phyloP scores from a whole-genome alignment of 495 filamentous ascomycete species.

The Penicillium pulvis region DNA sequence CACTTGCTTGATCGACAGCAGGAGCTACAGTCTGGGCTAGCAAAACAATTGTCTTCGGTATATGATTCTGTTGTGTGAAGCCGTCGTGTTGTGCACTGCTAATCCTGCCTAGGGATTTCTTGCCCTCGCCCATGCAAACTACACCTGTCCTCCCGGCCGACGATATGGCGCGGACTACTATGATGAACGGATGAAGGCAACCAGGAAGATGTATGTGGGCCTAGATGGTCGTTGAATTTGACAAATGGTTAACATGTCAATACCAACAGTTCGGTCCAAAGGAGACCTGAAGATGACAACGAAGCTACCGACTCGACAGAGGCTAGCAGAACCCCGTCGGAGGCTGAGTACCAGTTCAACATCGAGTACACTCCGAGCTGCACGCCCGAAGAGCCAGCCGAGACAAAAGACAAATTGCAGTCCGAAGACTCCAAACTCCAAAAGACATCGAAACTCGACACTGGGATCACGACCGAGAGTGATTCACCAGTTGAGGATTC shows the following conservation, averaged over 20 bases:
- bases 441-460: background rate
- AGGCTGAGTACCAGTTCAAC: background rate
- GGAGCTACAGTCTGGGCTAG: slow-evolving; percentile 55
- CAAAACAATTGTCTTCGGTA: slow-evolving; percentile 58
- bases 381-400: background rate
- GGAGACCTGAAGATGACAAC: slow-evolving; percentile 3
- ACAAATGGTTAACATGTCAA: background rate
- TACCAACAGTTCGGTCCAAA: slow-evolving; percentile 26
- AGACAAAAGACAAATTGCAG: background rate
- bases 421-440: background rate
- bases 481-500: background rate
- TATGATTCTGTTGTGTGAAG: slow-evolving; percentile 6
- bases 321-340: background rate
- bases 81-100: slow-evolving; percentile 14
- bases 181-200: slow-evolving; percentile 72
- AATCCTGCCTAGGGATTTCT: slow-evolving; percentile 47
- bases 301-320: background rate
- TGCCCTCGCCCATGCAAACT: slow-evolving; percentile 70
- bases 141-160: slow-evolving; percentile 61
- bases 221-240: background rate
- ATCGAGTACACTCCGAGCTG: background rate
- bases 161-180: slow-evolving; percentile 69
- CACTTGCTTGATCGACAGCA: slow-evolving; percentile 70
- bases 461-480: background rate
- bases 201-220: slow-evolving; percentile 40